Evolutionary conservation across 2,329 filamentous ascomycete species (phyloP), one percentile per base, ranked within the genome.

Genomic region (Sclerotinia trifoliorum): DNA sequence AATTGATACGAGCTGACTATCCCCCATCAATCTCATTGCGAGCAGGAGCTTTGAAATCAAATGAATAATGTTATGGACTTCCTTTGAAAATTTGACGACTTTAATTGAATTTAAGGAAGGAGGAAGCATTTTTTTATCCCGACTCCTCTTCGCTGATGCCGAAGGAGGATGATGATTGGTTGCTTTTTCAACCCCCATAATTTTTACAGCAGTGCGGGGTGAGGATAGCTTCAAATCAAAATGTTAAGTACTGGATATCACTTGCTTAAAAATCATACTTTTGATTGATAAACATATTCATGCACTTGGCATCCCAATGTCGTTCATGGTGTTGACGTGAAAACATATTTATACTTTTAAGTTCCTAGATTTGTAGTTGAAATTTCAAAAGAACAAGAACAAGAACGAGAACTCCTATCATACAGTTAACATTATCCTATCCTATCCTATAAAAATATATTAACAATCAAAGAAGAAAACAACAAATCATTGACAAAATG

Each of bases 191-290:
- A 44, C 11, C 24, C n/a, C n/a, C 35, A 21, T 19, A 5, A 13
- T 42, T 17, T 19, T 19, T 10, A 32, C 13, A 55, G 32, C 24
- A 56, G n/a, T 62, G 65, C 65, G 65, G 56, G 65, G 48, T 62
- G 10, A 54, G 8, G 21, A n/a, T 2, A 1, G 15, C 8, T 8
- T 49, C 46, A 19, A 49, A 29, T 39, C 2, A 21, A 10, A 10
- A 66, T 57, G 7, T 26, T 35, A 49, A 65, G 46, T 35, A 55
- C 21, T 15, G 32, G 8, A 46, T 35, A 35, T 35, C 35, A 35
- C 8, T 5, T 67, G 65, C 65, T 67, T 62, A 54, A 35, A 67
- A 67, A 67, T 62, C 65, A 67, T 29, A 26, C 29, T n/a, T n/a
- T 39, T 8, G 10, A 67, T 67, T 67, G 62, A 15, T 67, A 67